These are phyloP conservation scores for Xylaria multiplex DNA, from an alignment of 2,329 filamentous ascomycete genomes.

Conservation along the genomic window DNA sequence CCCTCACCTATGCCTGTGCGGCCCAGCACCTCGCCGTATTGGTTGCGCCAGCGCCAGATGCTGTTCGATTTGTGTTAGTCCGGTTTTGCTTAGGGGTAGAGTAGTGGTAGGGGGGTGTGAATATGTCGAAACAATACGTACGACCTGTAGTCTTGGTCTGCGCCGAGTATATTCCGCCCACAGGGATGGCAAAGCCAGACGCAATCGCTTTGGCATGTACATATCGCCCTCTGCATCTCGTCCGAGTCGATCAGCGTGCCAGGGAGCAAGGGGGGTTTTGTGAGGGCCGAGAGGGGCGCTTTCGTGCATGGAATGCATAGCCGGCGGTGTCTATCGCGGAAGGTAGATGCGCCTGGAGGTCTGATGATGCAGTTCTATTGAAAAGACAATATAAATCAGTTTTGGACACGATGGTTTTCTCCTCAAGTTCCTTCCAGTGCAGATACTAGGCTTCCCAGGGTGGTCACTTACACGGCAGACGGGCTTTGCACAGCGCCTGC, in stretches of 20 bases:
- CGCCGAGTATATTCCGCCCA: slow-evolving; percentile 73
- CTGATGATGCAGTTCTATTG: slow-evolving; percentile 91
- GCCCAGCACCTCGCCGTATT: slow-evolving; percentile 82
- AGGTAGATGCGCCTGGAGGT: slow-evolving; percentile 72
- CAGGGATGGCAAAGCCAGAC: slow-evolving; percentile 91
- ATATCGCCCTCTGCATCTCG: slow-evolving; percentile 66
- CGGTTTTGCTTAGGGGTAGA: neutral
- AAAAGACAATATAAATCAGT: slow-evolving; percentile 14
- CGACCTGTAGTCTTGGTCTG: slow-evolving; percentile 69
- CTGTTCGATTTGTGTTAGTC: slow-evolving; percentile 48
- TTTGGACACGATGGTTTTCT: neutral
- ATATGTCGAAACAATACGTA: slow-evolving; percentile 48
- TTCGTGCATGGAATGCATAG: slow-evolving; percentile 80
- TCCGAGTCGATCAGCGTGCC: slow-evolving; percentile 61
- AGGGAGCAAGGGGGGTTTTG: slow-evolving; percentile 57
- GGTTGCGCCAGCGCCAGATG: slow-evolving; percentile 89
- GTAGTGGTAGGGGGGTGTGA: no score
- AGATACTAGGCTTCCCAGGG: neutral
- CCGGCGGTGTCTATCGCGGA: slow-evolving; percentile 81
- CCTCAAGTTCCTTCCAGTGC: neutral
- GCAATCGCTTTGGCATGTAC: slow-evolving; percentile 62
- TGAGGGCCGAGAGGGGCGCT: slow-evolving; percentile 71
- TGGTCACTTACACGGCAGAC: slow-evolving; percentile 78
- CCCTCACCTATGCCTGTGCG: slow-evolving; percentile 90
- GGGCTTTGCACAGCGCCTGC: slow-evolving; percentile 78